Evolutionary conservation across 176 grass and related monocot genomes (phyloP).

Genomic region (Oryza rufipogon): DNA sequence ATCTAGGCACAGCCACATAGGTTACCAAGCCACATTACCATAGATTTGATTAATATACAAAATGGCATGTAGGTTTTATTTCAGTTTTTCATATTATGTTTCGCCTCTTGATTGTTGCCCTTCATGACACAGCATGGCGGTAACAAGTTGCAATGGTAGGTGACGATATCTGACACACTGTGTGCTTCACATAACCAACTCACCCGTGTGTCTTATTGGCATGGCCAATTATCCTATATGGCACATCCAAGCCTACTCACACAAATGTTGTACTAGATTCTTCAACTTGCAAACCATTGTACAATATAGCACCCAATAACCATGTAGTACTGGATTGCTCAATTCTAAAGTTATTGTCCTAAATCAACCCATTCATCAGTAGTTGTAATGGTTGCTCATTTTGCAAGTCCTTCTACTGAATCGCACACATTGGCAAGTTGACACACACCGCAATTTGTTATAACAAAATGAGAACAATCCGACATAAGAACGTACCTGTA

Average conservation of each 20-base stretch:
- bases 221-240: background rate
- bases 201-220: background rate
- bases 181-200: background rate
- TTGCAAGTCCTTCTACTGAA: background rate
- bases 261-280: background rate
- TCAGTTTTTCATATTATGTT: background rate
- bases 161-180: background rate
- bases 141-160: background rate
- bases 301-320: background rate
- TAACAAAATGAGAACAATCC: conserved; percentile 10
- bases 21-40: background rate
- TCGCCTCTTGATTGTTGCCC: background rate
- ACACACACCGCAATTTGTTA: background rate
- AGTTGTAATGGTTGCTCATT: background rate
- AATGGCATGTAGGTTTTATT: background rate
- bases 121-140: background rate
- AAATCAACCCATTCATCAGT: background rate
- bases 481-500: conserved; percentile 59
- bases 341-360: background rate
- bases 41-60: background rate
- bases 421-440: background rate
- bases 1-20: background rate
- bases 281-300: background rate
- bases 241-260: background rate
- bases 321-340: background rate